phyloP scores from a whole-genome alignment of 1,284 basidiomycete species.

The Neotropicomus parvogracilis region DNA sequence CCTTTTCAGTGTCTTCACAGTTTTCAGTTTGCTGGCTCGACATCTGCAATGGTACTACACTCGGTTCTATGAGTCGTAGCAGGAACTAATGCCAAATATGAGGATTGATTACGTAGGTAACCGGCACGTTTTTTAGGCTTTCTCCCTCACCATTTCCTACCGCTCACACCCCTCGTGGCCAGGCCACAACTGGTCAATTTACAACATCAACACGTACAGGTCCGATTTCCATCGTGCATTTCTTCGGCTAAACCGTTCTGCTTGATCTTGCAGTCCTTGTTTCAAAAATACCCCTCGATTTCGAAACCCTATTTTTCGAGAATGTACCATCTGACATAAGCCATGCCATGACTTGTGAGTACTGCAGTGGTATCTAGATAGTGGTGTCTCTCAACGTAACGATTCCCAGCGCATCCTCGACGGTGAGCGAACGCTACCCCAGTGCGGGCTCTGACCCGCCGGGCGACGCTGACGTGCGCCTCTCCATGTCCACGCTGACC shows the following conservation, averaged over 20 bases:
- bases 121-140: too few species aligned
- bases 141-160: too few species aligned
- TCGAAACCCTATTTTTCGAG: neutral
- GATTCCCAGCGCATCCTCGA: neutral
- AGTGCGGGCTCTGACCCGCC: neutral
- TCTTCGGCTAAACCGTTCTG: neutral
- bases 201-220: neutral
- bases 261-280: neutral
- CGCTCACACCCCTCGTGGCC: too few species aligned
- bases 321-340: neutral
- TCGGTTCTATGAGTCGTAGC: too few species aligned
- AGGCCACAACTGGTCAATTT: too few species aligned
- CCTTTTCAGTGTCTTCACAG: too few species aligned
- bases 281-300: neutral
- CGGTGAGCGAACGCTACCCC: neutral
- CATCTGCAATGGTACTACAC: too few species aligned
- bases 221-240: neutral
- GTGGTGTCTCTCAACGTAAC: neutral
- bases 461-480: slow-evolving; percentile 6
- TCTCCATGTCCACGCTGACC: slow-evolving; percentile 1
- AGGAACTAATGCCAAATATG: too few species aligned
- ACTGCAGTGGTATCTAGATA: too few species aligned
- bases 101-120: too few species aligned
- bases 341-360: neutral
- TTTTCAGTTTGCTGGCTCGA: too few species aligned